Conservation (phyloP, 2,329 filamentous ascomycete genomes). For the Beauveria asiatica region DNA sequence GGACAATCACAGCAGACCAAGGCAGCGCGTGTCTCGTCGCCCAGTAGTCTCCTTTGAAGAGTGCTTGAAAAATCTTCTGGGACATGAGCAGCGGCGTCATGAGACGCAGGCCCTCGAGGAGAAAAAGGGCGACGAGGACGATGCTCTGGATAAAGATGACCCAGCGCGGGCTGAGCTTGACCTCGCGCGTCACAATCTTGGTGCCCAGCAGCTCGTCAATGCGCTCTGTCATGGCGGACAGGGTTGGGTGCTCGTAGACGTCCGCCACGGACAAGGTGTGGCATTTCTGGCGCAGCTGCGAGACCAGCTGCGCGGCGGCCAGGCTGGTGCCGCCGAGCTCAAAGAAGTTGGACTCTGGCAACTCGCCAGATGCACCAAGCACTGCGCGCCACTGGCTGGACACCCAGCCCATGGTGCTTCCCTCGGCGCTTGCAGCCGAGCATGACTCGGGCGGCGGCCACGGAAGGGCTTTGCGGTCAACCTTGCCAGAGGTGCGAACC, state of each 20-base stretch:
- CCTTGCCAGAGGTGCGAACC: conserved; percentile 17
- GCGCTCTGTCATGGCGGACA: conserved; percentile 13
- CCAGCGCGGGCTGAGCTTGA: conserved; percentile 15
- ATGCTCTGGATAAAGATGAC: conserved; percentile 14
- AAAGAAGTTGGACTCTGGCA: conserved; percentile 14
- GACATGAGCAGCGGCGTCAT: conserved; percentile 8
- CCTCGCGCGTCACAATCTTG: conserved; percentile 10
- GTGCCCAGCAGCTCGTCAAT: conserved; percentile 14
- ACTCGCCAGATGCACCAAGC: conserved; percentile 12
- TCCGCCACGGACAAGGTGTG: conserved; percentile 17
- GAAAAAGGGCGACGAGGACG: conserved; percentile 12
- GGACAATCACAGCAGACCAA: conserved; percentile 12
- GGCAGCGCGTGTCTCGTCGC: conserved; percentile 10
- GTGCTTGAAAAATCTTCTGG: conserved; percentile 13
- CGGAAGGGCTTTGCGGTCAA: conserved; percentile 16
- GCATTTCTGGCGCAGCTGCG: conserved; percentile 14
- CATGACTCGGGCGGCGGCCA: conserved; percentile 4
- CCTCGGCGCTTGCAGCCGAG: background rate
- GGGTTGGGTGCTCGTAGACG: conserved; percentile 15
- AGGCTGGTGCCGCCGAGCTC: conserved; percentile 18
- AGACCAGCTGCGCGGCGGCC: conserved; percentile 17
- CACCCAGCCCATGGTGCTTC: conserved; percentile 14
- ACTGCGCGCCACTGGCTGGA: conserved; percentile 16
- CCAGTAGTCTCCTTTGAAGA: conserved; percentile 10
- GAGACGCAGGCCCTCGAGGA: conserved; percentile 12